Conservation (phyloP, 1,284 basidiomycete species). For the Ganoderma sp. region DNA sequence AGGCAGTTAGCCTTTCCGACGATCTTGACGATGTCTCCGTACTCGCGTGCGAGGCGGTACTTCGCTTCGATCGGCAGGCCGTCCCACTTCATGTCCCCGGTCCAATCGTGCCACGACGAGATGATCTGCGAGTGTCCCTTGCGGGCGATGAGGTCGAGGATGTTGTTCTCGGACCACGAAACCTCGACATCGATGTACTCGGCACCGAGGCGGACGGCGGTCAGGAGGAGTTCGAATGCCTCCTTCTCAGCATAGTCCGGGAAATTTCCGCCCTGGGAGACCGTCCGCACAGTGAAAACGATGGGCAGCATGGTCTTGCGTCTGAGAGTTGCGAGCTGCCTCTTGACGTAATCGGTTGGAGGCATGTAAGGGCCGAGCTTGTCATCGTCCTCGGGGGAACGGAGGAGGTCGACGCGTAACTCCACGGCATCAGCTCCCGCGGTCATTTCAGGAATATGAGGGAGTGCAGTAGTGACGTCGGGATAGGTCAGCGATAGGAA, state of each 20-base stretch:
- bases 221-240: conserved; percentile 78
- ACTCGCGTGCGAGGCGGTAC: conserved; percentile 65
- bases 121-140: conserved; percentile 86
- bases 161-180: conserved; percentile 68
- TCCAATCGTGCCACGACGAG: conserved; percentile 95
- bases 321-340: conserved; percentile 84
- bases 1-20: conserved; percentile 82
- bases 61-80: conserved; percentile 70
- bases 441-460: conserved; percentile 74
- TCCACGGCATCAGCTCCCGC: conserved; percentile 94
- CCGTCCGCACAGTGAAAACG: conserved; percentile 90
- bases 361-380: conserved; percentile 65
- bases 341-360: conserved; percentile 74
- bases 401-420: conserved; percentile 90
- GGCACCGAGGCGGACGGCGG: conserved; percentile 84
- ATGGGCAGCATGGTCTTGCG: conserved; percentile 84
- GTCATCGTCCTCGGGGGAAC: conserved; percentile 54
- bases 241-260: conserved; percentile 80
- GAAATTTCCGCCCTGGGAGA: conserved; percentile 91
- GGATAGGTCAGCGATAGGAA: conserved; percentile 95
- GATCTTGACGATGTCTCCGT: conserved; percentile 93
- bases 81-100: conserved; percentile 86
- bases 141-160: conserved; percentile 62
- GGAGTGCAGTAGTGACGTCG: conserved; percentile 76
- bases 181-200: conserved; percentile 97